Percentiles rank a stretch among this genome's conserved stretches.
Conservation (phyloP, 164 flowering plant species). For the Vitis cinerea region DNA sequence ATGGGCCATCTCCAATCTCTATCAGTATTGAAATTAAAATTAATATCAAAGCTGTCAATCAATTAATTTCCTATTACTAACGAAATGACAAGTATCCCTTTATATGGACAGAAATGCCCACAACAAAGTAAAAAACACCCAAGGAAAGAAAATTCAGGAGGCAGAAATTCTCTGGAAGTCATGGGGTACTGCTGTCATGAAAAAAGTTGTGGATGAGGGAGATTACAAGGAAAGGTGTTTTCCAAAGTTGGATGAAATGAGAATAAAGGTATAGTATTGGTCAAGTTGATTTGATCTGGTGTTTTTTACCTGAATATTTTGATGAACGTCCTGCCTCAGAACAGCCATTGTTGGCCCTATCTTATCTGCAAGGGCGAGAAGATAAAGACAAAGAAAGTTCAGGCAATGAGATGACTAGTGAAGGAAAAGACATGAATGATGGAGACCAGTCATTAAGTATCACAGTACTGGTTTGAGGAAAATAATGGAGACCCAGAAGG, state of each 20-base stretch:
- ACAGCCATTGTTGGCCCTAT: constrained; percentile 93
- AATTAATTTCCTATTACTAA: background rate
- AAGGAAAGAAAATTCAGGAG: background rate
- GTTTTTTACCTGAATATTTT: constrained; percentile 62
- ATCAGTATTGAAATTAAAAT: background rate
- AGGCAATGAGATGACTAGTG: background rate
- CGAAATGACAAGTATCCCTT: background rate
- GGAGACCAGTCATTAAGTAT: no score
- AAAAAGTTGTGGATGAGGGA: background rate
- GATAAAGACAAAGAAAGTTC: background rate
- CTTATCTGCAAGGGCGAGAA: constrained; percentile 64
- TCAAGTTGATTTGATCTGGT: background rate
- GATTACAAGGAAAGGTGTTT: background rate
- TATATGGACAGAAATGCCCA: constrained; percentile 8
- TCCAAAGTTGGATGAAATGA: no score
- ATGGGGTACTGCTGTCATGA: constrained; percentile 12
- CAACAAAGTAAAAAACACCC: background rate
- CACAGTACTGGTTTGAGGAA: background rate
- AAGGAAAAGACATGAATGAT: background rate
- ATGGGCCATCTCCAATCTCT: constrained; percentile 64
- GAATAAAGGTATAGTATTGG: background rate
- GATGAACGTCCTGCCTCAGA: constrained; percentile 73
- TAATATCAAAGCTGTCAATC: background rate
- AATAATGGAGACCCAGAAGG: background rate
- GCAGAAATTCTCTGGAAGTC: background rate